These are phyloP conservation scores for Beta lomatogona DNA, from an alignment of 179 eudicot genomes.

Conservation along the genomic window DNA sequence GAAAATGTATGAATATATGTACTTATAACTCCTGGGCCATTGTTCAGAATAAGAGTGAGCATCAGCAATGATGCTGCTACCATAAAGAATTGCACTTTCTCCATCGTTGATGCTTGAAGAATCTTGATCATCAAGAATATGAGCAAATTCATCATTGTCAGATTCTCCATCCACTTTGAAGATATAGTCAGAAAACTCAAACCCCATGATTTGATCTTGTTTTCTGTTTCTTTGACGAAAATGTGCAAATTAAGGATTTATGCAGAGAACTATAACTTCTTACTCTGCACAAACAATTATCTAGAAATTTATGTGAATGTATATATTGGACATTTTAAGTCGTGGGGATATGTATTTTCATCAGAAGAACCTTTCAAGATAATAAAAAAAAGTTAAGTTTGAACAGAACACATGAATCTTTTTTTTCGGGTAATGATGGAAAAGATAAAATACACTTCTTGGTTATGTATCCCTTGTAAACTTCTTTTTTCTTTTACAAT, in stretches of 20 bases:
- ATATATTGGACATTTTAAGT: background rate
- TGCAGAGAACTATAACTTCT: conserved; percentile 13
- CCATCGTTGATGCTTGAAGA: conserved; percentile 19
- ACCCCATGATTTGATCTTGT: conserved; percentile 12
- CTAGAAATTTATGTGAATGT: background rate
- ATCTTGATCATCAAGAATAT: background rate
- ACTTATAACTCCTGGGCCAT: conserved; percentile 85
- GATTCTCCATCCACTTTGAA: conserved; percentile 36
- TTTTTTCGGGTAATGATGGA: no score
- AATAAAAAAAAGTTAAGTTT: background rate
- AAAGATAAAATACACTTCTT: no score
- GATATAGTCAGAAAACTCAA: conserved; percentile 8
- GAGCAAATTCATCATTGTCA: background rate
- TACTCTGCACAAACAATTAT: background rate
- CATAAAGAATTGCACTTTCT: conserved; percentile 15
- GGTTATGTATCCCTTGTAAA: no score
- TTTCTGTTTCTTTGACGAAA: no score
- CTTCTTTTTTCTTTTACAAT: no score
- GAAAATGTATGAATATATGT: background rate
- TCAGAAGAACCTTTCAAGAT: conserved; percentile 21
- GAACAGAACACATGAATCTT: background rate
- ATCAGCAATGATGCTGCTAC: conserved; percentile 13
- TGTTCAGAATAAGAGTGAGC: conserved; percentile 35
- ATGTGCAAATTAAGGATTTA: background rate
- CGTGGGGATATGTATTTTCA: background rate